Evolutionary conservation across 768 basidiomycete species (phyloP).

Genomic region (Rhizopogon salebrosus): DNA sequence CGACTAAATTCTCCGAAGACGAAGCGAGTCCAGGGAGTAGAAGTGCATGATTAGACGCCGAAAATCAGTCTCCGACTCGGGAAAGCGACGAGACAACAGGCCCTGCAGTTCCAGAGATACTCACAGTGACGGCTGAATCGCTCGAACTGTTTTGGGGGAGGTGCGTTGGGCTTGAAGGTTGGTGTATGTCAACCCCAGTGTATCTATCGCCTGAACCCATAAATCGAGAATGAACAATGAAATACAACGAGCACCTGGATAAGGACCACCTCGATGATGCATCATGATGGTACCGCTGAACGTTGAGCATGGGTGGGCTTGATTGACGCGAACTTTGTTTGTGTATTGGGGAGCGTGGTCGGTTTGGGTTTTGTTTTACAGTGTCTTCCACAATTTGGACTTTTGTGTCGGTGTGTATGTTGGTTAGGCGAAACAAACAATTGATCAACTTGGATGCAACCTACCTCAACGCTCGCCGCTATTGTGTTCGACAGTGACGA

Average conservation of each 20-base stretch:
- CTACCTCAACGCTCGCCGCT: conserved; percentile 25
- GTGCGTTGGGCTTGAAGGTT: too few species aligned
- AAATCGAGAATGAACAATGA: not conserved
- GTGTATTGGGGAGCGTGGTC: conserved; percentile 37
- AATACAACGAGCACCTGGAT: too few species aligned
- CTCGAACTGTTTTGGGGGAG: too few species aligned
- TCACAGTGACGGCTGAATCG: not conserved
- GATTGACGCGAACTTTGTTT: conserved; percentile 25
- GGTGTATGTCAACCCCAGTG: not conserved
- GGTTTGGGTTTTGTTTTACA: conserved; percentile 63
- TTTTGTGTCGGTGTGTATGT: conserved; percentile 56
- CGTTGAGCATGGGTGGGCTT: not conserved
- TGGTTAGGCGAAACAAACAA: conserved; percentile 49
- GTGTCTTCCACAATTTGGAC: conserved; percentile 73
- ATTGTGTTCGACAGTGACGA: conserved; percentile 24
- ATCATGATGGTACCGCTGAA: not conserved
- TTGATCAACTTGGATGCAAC: conserved; percentile 26
- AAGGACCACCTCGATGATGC: not conserved
- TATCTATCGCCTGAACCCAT: not conserved
- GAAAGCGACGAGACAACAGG: not conserved
- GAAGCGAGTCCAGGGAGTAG: not conserved
- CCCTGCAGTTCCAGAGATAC: not conserved
- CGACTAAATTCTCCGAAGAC: not conserved
- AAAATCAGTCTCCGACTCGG: not conserved
- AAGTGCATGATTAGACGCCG: not conserved